Base-by-base conservation (phyloP, 352 stramenopile genomes). In the Globisporangium cederbergense region DNA sequence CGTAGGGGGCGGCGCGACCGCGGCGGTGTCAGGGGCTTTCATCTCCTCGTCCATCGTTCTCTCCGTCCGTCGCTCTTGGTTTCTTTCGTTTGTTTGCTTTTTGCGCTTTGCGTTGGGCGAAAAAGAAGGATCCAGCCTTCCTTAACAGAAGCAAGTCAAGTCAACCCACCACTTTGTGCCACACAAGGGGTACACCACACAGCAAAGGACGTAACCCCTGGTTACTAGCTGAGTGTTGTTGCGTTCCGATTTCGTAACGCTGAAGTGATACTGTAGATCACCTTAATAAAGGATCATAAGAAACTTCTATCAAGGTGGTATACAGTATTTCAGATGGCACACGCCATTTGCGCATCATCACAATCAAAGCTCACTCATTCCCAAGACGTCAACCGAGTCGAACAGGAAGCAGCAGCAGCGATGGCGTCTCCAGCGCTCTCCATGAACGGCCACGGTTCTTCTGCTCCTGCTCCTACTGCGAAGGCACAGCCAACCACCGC, bases 11-110 rank as follows among this genome's bases (percentile, higher is more conserved):
- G 70, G 50, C 34, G 64, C 63, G 16, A 68, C 49, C 16, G 63
- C 54, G n/a, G 63, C 62, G 16, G 28, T 66, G 28, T 71, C 72
- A 14, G 73, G 65, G 57, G 65, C 76, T 71, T 90, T 90, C 78
- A 85, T 87, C 58, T 91, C 80, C 68, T 93, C 81, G 55, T 93
- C 80, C 83, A 90, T 90, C 25, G 43, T 49, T 61, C 10, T 54
- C 18, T 25, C 47, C 40, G 38, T 68, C 4, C 25, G 51, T 56
- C 38, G 46, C 46, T 52, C n/a, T 34, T 18, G 18, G 34, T 72
- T 65, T 14, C 14, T 28, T 55, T 61, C 16, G 14, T 57, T 43
- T 13, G 30, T 42, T 55, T 40, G 49, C 25, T 55, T 56, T 56
- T 42, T 42, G 51, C 49, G 13, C 8, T 57, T 55, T 57, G 32